phyloP scores from a whole-genome alignment of 2,329 filamentous ascomycete genomes.

The Alternaria conjuncta region DNA sequence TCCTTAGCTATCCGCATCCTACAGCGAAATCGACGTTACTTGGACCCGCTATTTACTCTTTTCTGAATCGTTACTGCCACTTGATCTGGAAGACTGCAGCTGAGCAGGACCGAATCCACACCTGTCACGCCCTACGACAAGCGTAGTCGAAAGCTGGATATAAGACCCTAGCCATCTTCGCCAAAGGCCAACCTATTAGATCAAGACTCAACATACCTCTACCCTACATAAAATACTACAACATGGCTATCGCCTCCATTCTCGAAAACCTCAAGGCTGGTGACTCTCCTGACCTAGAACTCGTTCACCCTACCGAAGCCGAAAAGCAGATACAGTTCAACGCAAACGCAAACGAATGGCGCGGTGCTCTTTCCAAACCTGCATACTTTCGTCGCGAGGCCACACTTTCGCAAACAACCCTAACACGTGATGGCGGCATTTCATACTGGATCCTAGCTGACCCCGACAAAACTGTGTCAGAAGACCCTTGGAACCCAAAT shows the following conservation, averaged over 20 bases:
- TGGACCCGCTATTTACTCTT: slow-evolving; percentile 6
- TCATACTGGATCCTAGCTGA: slow-evolving; percentile 68
- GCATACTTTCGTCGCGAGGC: slow-evolving; percentile 66
- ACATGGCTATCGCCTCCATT: slow-evolving; percentile 30
- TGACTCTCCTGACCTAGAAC: slow-evolving; percentile 58
- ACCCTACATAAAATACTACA: slow-evolving; percentile 3
- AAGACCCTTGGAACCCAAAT: slow-evolving; percentile 45
- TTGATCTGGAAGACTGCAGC: background rate
- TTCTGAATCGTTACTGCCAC: slow-evolving; percentile 5
- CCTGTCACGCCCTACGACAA: slow-evolving; percentile 14
- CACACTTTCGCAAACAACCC: slow-evolving; percentile 56
- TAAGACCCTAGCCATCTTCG: background rate
- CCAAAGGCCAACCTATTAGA: background rate
- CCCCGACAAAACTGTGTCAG: slow-evolving; percentile 27
- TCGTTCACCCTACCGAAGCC: slow-evolving; percentile 61
- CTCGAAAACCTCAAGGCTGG: slow-evolving; percentile 52
- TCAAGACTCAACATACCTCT: background rate
- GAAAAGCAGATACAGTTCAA: slow-evolving; percentile 61
- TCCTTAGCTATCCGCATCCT: slow-evolving; percentile 1
- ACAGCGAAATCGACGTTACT: background rate
- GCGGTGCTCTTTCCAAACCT: slow-evolving; percentile 60
- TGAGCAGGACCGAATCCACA: background rate
- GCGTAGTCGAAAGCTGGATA: slow-evolving; percentile 1
- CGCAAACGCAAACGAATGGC: slow-evolving; percentile 64
- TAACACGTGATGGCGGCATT: slow-evolving; percentile 62